Evolutionary conservation across 1,139 yeast species (phyloP), one percentile per base, ranked within the genome.

Genomic region (Zygotorulaspora mrakii): DNA sequence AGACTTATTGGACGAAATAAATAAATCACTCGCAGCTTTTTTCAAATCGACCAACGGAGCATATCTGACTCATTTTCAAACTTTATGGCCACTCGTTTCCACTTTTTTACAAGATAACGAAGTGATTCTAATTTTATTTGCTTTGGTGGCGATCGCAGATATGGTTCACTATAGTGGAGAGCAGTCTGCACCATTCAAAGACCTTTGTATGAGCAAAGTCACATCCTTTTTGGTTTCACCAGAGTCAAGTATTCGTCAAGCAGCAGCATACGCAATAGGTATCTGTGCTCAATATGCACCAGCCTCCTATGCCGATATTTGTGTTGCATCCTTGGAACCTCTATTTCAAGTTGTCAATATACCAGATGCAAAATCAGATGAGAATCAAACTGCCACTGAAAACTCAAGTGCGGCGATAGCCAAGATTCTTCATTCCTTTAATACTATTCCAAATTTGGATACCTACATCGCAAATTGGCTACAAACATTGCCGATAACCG

Each of bases 321-420:
- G 84, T 42, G 63, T 85, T 20, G 76, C 82, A 4, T 74, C 89
- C 24, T 68, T 89, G 46, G 86, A 80, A 50, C 79, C 87, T 16
- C 72, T 91, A 64, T 76, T 84, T 55, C 79, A 79, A 54, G 77
- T 88, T 69, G 77, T 82, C 14, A 72, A 78, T 31, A 79, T 80
- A 17, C 89, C 95, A n/a, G 95, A 87, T 52, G 82, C 96, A 2
- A 78, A 86, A 48, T 77, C 82, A 7, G 95, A 86, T 37, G 96
- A 85, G 45, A 88, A 88, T 53, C 66, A 84, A 23, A 75, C 76
- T 48, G 95, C 96, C 3, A 88, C 97, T 1, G 98, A 91, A 62
- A 84, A 84, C 54, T 82, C 88, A 11, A 73, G 83, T 40, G 74
- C 87, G 2, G 79, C 97, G 1, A 82, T 91, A 50, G 91, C 97